A percentile compares a stretch with the other conserved stretches of the same genome.
These are phyloP conservation scores for Diddensiella transvaalensis DNA, from an alignment of 805 yeast species.

Conservation along the genomic window DNA sequence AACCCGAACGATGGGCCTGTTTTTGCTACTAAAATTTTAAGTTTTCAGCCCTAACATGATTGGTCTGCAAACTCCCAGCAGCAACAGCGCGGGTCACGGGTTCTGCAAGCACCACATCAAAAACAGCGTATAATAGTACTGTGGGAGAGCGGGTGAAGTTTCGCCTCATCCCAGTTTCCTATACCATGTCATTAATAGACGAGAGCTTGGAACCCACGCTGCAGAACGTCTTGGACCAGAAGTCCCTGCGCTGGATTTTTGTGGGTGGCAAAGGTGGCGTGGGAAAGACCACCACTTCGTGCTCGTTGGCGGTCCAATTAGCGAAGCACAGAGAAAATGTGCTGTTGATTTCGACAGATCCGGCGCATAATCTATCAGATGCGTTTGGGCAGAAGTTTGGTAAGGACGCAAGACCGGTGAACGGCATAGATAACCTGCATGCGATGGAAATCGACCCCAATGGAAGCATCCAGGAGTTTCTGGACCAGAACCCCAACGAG, in stretches of 20 bases:
- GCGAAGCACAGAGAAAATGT: slow-evolving; percentile 82
- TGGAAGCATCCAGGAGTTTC: slow-evolving; percentile 85
- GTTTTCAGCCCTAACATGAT: not conserved
- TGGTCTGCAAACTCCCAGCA: not conserved
- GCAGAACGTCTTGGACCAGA: slow-evolving; percentile 39
- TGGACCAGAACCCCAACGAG: slow-evolving; percentile 41
- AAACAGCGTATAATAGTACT: too few relatives aligned
- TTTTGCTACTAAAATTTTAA: not conserved
- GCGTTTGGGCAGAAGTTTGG: slow-evolving; percentile 98
- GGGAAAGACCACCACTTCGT: slow-evolving; percentile 96
- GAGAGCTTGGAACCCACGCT: slow-evolving; percentile 39
- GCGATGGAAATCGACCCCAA: slow-evolving; percentile 99
- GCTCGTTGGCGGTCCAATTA: slow-evolving; percentile 90
- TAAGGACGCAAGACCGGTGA: slow-evolving; percentile 91
- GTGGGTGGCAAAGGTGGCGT: slow-evolving; percentile 99
- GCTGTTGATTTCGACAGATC: slow-evolving; percentile 91
- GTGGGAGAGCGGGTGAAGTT: too few relatives aligned
- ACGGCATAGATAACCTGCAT: slow-evolving; percentile 80
- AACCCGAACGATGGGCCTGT: not conserved
- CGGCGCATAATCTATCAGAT: slow-evolving; percentile 96
- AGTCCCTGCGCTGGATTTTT: slow-evolving; percentile 84
- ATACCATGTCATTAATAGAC: too few relatives aligned
- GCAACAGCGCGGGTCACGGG: too few relatives aligned
- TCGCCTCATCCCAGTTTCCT: too few relatives aligned
- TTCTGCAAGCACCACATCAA: too few relatives aligned